Evolutionary conservation across 208 protist genomes (phyloP), one percentile per base, ranked within the genome.

Genomic region (Leishmania martiniquensis): DNA sequence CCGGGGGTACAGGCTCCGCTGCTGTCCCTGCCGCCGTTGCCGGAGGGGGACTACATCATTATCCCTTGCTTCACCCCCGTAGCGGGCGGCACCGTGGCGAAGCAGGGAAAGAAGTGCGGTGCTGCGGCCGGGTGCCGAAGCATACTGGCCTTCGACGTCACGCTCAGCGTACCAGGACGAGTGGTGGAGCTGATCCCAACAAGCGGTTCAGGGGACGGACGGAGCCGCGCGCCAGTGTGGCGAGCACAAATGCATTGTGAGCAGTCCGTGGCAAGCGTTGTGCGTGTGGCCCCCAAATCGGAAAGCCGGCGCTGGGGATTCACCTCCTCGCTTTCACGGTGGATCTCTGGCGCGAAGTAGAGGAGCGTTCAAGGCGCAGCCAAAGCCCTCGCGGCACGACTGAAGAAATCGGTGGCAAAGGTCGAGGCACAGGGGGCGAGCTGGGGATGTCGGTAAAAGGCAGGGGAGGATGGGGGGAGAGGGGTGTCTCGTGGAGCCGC

Each of bases 1-100:
- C 57, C 49, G 49, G 52, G 54, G 51, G n/a, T 32, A 20, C 34
- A 59, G 37, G 32, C 68, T 12, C 74, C 79, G 29, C 45, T 63
- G 67, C 72, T 76, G 20, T 72, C 66, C 51, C 75, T 89, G 52
- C 77, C 83, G 3, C 86, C 83, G 29, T 77, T 96, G 32, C 91
- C 93, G 15, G 80, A 86, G 1, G 93, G 93, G 25, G 88, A 95
- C 49, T 96, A 96, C 82, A 85, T 87, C 6, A 75, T 96, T 55
- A 82, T 94, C 47, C 84, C 88, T 0, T 86, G 84, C 22, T 82
- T 92, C 49, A 22, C 22, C 4, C 60, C 44, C 5, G 15, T 42
- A 17, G 20, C 59, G 88, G 85, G 82, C 57, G 79, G 4, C 81
- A 83, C 39, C 80, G 86, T 68, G 71, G 83, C 34, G 81, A 32